Conservation (phyloP, 2,329 filamentous ascomycete species). For the Aureobasidium sp. region DNA sequence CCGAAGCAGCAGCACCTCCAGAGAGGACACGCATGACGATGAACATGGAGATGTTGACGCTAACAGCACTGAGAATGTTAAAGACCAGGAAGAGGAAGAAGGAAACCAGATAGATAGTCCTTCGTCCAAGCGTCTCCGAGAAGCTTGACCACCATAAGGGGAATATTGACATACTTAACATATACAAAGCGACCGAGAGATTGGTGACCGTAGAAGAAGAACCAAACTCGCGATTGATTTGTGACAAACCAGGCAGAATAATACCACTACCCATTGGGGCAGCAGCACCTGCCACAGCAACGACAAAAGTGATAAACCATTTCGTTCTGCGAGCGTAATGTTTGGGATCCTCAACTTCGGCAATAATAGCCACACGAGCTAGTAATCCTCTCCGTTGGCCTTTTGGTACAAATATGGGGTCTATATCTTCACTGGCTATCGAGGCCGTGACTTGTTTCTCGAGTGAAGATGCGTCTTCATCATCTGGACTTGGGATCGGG, state of each 20-base stretch:
- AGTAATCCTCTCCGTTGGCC: conserved; percentile 61
- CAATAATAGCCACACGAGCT: conserved; percentile 59
- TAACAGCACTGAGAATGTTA: conserved; percentile 59
- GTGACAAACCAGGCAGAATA: conserved; percentile 59
- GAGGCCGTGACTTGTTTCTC: conserved; percentile 1
- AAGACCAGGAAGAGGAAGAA: conserved; percentile 66
- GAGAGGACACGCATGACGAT: conserved; percentile 65
- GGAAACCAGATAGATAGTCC: conserved; percentile 69
- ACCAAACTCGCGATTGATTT: conserved; percentile 54
- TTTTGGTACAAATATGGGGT: conserved; percentile 39
- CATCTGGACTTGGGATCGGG: background rate
- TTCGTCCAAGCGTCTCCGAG: conserved; percentile 60
- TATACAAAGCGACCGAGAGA: conserved; percentile 68
- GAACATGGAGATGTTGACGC: conserved; percentile 63
- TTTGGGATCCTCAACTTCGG: conserved; percentile 69
- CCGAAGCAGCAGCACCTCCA: conserved; percentile 69
- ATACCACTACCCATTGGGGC: conserved; percentile 80
- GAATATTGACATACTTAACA: conserved; percentile 76
- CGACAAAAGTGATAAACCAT: conserved; percentile 73
- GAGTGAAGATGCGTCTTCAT: background rate
- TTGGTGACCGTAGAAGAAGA: conserved; percentile 61
- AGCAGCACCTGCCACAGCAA: conserved; percentile 68
- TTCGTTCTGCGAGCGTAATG: conserved; percentile 66
- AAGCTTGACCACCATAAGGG: conserved; percentile 83
- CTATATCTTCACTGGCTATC: conserved; percentile 7